Evolutionary conservation across 768 basidiomycete species (phyloP).

Genomic region (Pisolithus microcarpus): DNA sequence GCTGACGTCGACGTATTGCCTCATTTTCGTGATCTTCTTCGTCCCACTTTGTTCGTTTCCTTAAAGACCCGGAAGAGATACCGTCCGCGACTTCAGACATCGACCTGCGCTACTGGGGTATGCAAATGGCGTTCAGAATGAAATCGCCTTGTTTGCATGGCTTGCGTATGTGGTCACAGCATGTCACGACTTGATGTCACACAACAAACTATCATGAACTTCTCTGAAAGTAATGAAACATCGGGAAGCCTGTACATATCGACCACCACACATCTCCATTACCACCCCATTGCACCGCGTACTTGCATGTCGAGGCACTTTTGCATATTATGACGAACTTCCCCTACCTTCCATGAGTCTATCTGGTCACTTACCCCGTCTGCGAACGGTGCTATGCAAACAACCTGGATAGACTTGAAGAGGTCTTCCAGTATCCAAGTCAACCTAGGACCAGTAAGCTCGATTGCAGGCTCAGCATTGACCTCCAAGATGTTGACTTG

Average conservation of each 20-base stretch:
- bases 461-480: constrained; percentile 95
- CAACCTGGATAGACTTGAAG: constrained; percentile 61
- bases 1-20: constrained; percentile 26
- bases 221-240: constrained; percentile 6
- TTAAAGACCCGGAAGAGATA: constrained; percentile 46
- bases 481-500: constrained; percentile 79
- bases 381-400: constrained; percentile 63
- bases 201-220: too few species aligned
- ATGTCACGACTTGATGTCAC: too few species aligned
- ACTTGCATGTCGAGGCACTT: constrained; percentile 62
- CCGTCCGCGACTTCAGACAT: constrained; percentile 26
- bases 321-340: constrained; percentile 45
- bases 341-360: constrained; percentile 44
- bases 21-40: constrained; percentile 39
- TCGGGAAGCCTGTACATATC: neutral
- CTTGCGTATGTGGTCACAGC: too few species aligned
- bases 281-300: constrained; percentile 23
- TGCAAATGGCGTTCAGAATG: neutral
- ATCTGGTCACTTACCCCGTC: constrained; percentile 2
- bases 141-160: too few species aligned
- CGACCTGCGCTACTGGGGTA: neutral
- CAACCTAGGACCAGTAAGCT: constrained; percentile 79
- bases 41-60: constrained; percentile 76
- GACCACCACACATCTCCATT: neutral
- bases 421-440: constrained; percentile 76